Base-by-base conservation (phyloP, 352 stramenopile genomes). In the Elongisporangium senticosum region DNA sequence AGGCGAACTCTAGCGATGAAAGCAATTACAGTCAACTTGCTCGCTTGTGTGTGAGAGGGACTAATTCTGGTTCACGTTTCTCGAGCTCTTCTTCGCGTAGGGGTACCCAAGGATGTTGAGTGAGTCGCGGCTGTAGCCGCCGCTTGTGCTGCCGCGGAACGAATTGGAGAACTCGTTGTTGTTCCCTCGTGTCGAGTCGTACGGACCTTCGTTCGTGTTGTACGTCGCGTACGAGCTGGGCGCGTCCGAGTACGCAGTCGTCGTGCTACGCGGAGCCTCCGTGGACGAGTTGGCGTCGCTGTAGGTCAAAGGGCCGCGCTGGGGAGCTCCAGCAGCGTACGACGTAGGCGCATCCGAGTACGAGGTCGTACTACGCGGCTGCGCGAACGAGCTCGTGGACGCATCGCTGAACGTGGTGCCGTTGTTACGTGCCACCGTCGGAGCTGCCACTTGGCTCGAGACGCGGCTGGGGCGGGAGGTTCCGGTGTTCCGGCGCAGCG, bases 71-170 rank as follows among this genome's bases (percentile, higher is more conserved):
- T 79, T 85, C 72, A 67, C 65, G 66, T 82, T 71, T 59, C 81
- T 75, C 62, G 63, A 64, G 65, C 74, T 89, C 62, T 89, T 87
- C 72, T 88, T 89, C 47, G 79, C 79, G 65, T 90, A 88, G 51
- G 83, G 83, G 65, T 94, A 94, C 59, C 77, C 82, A 59, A 94
- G 77, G 65, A 94, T 82, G 68, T 71, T 90, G 59, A 90, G 66
- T 26, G 83, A 92, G 24, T 90, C 81, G 48, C 77, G 73, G 59
- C 78, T 89, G 68, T 92, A 91, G 50, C 84, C 80, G 15, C 67
- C 66, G 24, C n/a, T 24, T 17, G 65, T 62, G 58, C 65, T 81
- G 53, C 83, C 72, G 24, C 74, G 74, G 69, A 79, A 65, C 39
- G 77, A 85, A 7, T 65, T 64, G 1, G 49, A 33, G 20, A 53